Evolutionary conservation across 2,329 filamentous ascomycete genomes (phyloP).

Genomic region (Ceratocystis colombiana): DNA sequence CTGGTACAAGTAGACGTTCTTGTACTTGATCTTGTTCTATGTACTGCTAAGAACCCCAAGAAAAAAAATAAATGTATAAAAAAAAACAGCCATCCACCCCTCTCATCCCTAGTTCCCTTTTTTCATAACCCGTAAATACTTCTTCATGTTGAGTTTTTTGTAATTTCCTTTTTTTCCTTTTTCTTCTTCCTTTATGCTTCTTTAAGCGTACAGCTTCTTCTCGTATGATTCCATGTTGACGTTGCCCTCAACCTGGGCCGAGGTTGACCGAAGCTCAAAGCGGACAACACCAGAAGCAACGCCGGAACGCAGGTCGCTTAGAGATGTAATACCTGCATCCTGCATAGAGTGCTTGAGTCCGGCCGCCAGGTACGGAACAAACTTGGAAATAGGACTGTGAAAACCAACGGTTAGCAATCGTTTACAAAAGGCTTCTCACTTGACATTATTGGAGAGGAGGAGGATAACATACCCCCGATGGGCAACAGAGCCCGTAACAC

Average conservation of each 20-base stretch:
- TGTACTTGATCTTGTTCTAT: slow-evolving; percentile 18
- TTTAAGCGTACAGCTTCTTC: slow-evolving; percentile 95
- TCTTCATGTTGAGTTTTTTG: slow-evolving; percentile 9
- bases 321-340: slow-evolving; percentile 78
- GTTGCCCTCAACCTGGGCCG: slow-evolving; percentile 90
- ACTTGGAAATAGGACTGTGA: slow-evolving; percentile 74
- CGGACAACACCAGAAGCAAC: slow-evolving; percentile 67
- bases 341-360: slow-evolving; percentile 97
- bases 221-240: slow-evolving; percentile 98
- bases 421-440: neutral
- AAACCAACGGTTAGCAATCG: slow-evolving; percentile 30
- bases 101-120: neutral
- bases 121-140: slow-evolving; percentile 11
- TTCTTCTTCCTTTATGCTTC: neutral
- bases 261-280: slow-evolving; percentile 89
- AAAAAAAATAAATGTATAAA: slow-evolving; percentile 9
- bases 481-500: slow-evolving; percentile 78
- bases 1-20: slow-evolving; percentile 17
- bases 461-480: slow-evolving; percentile 51
- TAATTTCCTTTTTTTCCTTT: slow-evolving; percentile 15
- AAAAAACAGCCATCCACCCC: slow-evolving; percentile 5
- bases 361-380: slow-evolving; percentile 88
- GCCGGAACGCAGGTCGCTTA: slow-evolving; percentile 63
- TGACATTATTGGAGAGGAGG: neutral
- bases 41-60: slow-evolving; percentile 13